These are phyloP conservation scores for Pseudocercospora fijiensis DNA, from an alignment of 2,329 filamentous ascomycete species.

Conservation along the genomic window DNA sequence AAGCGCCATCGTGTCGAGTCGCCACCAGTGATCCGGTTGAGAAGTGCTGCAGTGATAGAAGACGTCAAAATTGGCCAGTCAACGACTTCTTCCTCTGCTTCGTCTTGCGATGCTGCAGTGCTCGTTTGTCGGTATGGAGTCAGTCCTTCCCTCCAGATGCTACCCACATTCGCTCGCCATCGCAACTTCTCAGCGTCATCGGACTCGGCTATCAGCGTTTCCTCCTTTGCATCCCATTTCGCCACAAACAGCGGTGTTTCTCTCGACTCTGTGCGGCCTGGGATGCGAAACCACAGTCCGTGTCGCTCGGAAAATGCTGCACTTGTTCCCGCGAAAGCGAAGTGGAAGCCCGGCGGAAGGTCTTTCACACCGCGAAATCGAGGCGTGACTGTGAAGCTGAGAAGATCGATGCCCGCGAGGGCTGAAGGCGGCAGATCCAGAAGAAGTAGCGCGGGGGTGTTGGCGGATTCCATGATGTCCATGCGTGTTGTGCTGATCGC, in stretches of 20 bases:
- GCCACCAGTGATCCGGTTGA: conserved; percentile 53
- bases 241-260: conserved; percentile 51
- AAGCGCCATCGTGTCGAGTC: conserved; percentile 54
- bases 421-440: conserved; percentile 49
- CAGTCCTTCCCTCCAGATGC: conserved; percentile 55
- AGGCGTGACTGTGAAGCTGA: conserved; percentile 62
- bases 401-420: conserved; percentile 55
- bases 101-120: conserved; percentile 30
- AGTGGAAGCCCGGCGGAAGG: conserved; percentile 59
- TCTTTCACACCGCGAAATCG: conserved; percentile 62
- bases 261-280: conserved; percentile 18
- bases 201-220: conserved; percentile 48
- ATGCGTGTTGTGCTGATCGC: background rate
- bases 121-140: conserved; percentile 50
- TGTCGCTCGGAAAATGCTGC: conserved; percentile 60
- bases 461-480: conserved; percentile 28
- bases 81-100: conserved; percentile 42
- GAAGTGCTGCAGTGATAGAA: conserved; percentile 48
- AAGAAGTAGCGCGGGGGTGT: conserved; percentile 39
- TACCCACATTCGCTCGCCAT: conserved; percentile 57
- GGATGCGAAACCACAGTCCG: conserved; percentile 60
- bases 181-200: conserved; percentile 47
- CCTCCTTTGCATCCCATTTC: conserved; percentile 54
- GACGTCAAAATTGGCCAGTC: conserved; percentile 57
- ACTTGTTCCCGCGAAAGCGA: conserved; percentile 60